Conservation (phyloP, 108 stramenopile genomes). For the Cyclostephanos invisitatus region DNA sequence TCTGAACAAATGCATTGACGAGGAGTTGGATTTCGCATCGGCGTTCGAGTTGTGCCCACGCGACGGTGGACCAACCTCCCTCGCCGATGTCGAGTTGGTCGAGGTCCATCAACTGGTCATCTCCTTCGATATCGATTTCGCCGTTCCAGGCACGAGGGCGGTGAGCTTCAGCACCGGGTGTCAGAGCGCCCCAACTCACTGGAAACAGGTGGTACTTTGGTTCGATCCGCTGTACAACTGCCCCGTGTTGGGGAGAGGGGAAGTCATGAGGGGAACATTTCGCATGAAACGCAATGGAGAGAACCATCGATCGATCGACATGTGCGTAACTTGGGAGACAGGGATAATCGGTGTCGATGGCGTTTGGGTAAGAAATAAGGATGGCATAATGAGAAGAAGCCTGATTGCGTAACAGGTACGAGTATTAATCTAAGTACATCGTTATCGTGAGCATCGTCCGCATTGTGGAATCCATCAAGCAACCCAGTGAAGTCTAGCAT, state of each 20-base stretch:
- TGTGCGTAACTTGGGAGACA: constrained; percentile 52
- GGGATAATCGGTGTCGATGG: constrained; percentile 15
- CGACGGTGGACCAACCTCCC: constrained; percentile 1
- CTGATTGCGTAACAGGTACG: constrained; percentile 28
- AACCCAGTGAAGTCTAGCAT: too few relatives aligned
- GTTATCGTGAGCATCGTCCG: too few relatives aligned
- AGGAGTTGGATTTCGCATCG: constrained; percentile 63
- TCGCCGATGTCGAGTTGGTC: not conserved
- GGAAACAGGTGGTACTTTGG: constrained; percentile 89
- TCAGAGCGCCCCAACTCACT: constrained; percentile 79
- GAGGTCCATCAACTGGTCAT: constrained; percentile 71
- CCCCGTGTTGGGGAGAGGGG: constrained; percentile 33
- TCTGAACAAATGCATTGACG: constrained; percentile 66
- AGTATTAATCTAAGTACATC: too few relatives aligned
- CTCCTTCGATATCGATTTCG: constrained; percentile 84
- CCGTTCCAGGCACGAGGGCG: constrained; percentile 52
- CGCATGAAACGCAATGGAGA: constrained; percentile 47
- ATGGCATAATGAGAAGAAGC: constrained; percentile 39
- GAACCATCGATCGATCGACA: constrained; percentile 57
- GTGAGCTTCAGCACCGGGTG: constrained; percentile 81
- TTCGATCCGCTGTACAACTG: constrained; percentile 51
- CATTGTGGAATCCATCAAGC: too few relatives aligned
- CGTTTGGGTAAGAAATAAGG: constrained; percentile 29
- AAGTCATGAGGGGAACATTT: constrained; percentile 46
- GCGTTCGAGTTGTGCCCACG: constrained; percentile 42